Evolutionary conservation across 768 basidiomycete species (phyloP), one percentile per base, ranked within the genome.

Genomic region (Auricularia heimuer): DNA sequence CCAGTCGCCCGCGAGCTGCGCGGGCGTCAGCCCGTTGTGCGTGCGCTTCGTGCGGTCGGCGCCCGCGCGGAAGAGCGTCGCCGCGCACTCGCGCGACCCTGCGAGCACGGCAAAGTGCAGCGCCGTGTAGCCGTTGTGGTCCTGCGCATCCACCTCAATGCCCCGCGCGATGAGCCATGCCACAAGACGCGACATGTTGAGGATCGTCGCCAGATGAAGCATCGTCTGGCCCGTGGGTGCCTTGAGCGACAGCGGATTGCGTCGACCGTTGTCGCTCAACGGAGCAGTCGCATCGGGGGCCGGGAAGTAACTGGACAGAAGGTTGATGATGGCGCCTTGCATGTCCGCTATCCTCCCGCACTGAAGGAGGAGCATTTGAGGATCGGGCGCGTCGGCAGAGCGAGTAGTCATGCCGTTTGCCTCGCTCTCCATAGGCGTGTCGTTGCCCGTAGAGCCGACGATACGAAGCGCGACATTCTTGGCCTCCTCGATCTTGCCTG

Each of bases 391-490:
- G 4, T 77, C 75, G 0, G 81, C 75, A 3, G 81, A 75, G 54
- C 85, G 73, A 68, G 86, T 84, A 83, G 88, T 86, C 74, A 81
- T 79, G 64, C 76, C 76, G 66, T 70, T 74, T 61, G 66, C 71
- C 62, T 73, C 72, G 62, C 69, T 72, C 58, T 72, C 71, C 65
- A 65, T 63, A 24, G 42, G 44, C 45, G 64, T 54, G 73, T 71
- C 6, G 79, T 71, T 76, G 33, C 82, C 84, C n/a, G 85, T 78
- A 64, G 80, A 87, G 45, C 90, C 89, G 36, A 97, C 91, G 68
- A 97, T 97, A 36, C 94, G 84, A 84, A 94, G 87, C 14, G 94
- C 94, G 44, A 97, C 90, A 65, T 93, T 90, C 75, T 91, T 89
- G 2, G 94, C 94, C 63, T 94, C 92, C 70, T 95, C 93, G 35